Evolutionary conservation across 495 filamentous ascomycete species (phyloP).

Genomic region (Paragyromitra xinjiangensis): DNA sequence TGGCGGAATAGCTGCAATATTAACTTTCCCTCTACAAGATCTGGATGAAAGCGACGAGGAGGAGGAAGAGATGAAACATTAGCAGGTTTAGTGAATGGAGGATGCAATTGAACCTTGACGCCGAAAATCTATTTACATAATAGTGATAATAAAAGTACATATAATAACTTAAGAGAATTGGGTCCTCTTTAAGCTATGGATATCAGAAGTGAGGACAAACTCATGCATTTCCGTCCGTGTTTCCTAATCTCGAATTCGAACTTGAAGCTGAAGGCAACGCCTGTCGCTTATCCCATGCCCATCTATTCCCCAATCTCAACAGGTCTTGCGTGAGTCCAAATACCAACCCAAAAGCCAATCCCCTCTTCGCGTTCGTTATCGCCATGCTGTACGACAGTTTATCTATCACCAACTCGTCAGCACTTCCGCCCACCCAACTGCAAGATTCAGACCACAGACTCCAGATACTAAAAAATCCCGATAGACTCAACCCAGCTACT

Average conservation of each 20-base stretch:
- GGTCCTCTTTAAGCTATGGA: not conserved
- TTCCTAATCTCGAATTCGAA: not conserved
- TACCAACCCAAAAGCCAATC: conserved; percentile 75
- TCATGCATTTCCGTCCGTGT: not conserved
- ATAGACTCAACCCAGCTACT: conserved; percentile 79
- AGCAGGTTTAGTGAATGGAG: conserved; percentile 25
- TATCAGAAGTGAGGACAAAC: not conserved
- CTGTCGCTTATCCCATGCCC: conserved; percentile 19
- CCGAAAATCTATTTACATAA: conserved; percentile 36
- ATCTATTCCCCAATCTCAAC: conserved; percentile 57
- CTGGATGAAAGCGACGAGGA: conserved; percentile 75
- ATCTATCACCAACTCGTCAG: conserved; percentile 63
- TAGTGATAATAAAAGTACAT: conserved; percentile 38
- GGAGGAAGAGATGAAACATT: conserved; percentile 13
- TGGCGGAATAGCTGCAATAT: conserved; percentile 86
- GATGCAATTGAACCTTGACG: conserved; percentile 33
- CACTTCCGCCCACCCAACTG: conserved; percentile 1
- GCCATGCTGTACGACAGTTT: conserved; percentile 81
- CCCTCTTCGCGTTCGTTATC: conserved; percentile 82
- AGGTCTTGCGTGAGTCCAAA: conserved; percentile 85
- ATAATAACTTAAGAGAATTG: not conserved
- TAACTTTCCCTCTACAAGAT: conserved; percentile 85
- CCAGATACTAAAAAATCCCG: conserved; percentile 86
- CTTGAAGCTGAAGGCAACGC: not conserved
- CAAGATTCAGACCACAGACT: conserved; percentile 65